These are phyloP conservation scores for Penicillium aurantiogriseum DNA, from an alignment of 2,329 filamentous ascomycete species.

Conservation along the genomic window DNA sequence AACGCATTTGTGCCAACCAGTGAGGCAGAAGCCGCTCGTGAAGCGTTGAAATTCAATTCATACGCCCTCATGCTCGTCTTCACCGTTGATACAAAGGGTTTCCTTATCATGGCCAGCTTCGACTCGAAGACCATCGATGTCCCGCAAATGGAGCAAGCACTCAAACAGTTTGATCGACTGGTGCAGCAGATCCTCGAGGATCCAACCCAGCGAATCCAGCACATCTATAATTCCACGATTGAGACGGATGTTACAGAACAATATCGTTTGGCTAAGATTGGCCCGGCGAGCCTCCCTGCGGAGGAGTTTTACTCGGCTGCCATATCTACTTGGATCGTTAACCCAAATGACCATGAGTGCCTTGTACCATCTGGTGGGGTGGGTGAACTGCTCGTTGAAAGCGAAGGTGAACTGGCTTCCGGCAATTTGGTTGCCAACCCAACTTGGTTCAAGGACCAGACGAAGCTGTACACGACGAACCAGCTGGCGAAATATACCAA, in stretches of 20 bases:
- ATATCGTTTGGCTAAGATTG: neutral
- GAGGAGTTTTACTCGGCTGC: neutral
- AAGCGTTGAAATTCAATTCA: conserved; percentile 55
- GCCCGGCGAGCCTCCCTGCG: neutral
- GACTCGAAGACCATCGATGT: conserved; percentile 55
- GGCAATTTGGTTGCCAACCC: neutral
- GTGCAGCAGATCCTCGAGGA: conserved; percentile 1
- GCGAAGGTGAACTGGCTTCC: neutral
- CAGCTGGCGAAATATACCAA: conserved; percentile 2
- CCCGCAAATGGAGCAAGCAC: conserved; percentile 47
- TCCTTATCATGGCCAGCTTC: conserved; percentile 63
- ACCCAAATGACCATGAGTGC: neutral
- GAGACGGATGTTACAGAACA: neutral
- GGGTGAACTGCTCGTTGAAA: conserved; percentile 3
- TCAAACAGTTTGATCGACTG: conserved; percentile 49
- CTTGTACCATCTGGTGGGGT: neutral
- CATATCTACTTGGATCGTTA: conserved; percentile 5
- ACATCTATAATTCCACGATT: neutral
- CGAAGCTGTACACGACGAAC: neutral
- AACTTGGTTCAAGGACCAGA: neutral
- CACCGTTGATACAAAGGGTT: conserved; percentile 56
- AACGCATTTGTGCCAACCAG: conserved; percentile 56
- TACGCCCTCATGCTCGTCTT: conserved; percentile 64
- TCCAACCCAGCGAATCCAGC: neutral
- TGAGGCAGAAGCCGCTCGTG: conserved; percentile 58